Conservation (phyloP, 2,329 filamentous ascomycete genomes). For the Hyphodiscus sp. region DNA sequence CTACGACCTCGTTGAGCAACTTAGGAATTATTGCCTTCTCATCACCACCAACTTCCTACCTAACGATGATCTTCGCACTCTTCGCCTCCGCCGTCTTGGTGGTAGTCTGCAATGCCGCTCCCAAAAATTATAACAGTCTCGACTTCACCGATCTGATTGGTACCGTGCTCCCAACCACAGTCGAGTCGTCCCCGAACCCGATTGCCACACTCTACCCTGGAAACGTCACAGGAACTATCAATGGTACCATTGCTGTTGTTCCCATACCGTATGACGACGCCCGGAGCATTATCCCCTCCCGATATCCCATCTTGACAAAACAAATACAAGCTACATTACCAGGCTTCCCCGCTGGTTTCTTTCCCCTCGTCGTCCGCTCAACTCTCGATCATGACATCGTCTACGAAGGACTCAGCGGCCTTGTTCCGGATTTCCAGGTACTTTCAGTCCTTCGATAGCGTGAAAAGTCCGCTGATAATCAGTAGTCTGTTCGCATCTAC, state of each 20-base stretch:
- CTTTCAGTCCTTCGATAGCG: neutral
- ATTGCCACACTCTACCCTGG: constrained; percentile 40
- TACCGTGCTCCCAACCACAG: neutral
- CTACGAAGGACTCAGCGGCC: constrained; percentile 1
- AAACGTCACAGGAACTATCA: constrained; percentile 45
- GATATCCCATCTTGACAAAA: constrained; percentile 43
- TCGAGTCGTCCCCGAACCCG: constrained; percentile 37
- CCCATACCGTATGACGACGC: constrained; percentile 43
- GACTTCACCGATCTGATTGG: too few species aligned
- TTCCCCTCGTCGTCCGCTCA: constrained; percentile 12
- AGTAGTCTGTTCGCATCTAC: neutral
- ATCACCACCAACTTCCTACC: too few species aligned
- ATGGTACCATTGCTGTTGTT: constrained; percentile 45
- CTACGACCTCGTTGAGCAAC: too few species aligned
- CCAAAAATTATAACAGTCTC: too few species aligned
- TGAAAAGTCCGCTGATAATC: too few species aligned
- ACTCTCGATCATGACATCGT: constrained; percentile 19
- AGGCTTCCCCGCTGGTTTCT: constrained; percentile 3
- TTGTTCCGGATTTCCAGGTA: constrained; percentile 11
- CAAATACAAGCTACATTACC: constrained; percentile 40
- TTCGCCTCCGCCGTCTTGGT: too few species aligned
- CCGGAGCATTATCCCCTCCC: constrained; percentile 39
- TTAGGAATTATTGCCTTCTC: too few species aligned
- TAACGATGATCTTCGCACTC: too few species aligned
- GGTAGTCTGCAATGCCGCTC: too few species aligned